Base-by-base conservation (phyloP, 106 monocot species). In the Chionographis japonica region DNA sequence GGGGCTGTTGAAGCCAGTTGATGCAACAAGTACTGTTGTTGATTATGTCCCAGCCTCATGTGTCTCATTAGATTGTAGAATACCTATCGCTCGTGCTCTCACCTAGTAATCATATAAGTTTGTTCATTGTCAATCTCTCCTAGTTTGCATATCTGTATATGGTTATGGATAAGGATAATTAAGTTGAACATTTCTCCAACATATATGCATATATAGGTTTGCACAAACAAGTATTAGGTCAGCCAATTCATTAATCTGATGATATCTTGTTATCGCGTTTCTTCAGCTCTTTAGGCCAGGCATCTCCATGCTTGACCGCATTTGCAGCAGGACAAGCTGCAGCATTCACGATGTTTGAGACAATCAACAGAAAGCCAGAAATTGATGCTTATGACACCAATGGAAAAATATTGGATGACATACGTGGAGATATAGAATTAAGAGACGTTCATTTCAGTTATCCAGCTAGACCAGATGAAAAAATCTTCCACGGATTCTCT, bases 301-400 rank as follows among this genome's bases (percentile, higher is more conserved):
- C 73, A 58, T 77, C 80, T 8, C 83, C 87, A 64, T 71, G 83
- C 77, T 27, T 80, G 64, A 63, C 65, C n/a, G 79, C 83, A 67
- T 83, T 87, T 83, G 83, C 74, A 50, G 71, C 73, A 35, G 87
- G 83, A 55, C 76, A 80, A 68, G 77, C 83, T 66, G 83, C 87
- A 52, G 87, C 87, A 36, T 87, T 74, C 67, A 87, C 83, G 41
- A 87, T 87, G 83, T 83, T 87, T 52, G 74, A 87, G 67, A 83
- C 83, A 19, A 87, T 87, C 56, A 87, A 77, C n/a, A 65, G 83
- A 71, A 83, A 77, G 58, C 87, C 87, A 49, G 60, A 83, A 50
- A 87, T 87, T 27, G 80, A 87, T 74, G 62, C 80, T n/a, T 83
- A 60, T 73, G 76, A 76, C 18, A 39, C 49, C 12, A 77, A 13